phyloP scores from a whole-genome alignment of 2,329 filamentous ascomycete genomes.

The Fusarium bulbicola region DNA sequence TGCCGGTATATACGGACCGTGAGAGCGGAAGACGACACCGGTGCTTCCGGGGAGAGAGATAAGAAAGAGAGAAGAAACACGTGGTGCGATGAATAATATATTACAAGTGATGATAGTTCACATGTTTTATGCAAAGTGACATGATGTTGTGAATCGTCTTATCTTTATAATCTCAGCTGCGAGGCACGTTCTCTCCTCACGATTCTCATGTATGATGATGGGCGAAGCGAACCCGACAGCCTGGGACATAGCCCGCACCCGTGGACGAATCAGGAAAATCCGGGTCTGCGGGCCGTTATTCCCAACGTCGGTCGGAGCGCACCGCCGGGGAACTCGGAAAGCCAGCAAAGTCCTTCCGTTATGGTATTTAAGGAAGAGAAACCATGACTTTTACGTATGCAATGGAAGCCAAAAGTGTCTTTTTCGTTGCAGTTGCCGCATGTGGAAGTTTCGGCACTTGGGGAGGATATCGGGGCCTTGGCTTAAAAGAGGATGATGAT shows the following conservation, averaged over 20 bases:
- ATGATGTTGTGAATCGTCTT: not conserved
- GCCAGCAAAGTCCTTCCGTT: not conserved
- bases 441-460: slow-evolving; percentile 21
- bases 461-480: not conserved
- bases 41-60: not conserved
- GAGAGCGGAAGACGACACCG: slow-evolving; percentile 27
- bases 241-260: not conserved
- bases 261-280: slow-evolving; percentile 8
- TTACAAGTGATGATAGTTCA: not conserved
- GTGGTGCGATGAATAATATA: not conserved
- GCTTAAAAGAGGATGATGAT: slow-evolving; percentile 4
- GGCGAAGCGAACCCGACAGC: slow-evolving; percentile 17
- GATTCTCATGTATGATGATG: not conserved
- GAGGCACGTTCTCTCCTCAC: not conserved
- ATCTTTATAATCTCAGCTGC: slow-evolving; percentile 11
- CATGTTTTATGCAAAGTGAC: not conserved
- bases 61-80: not conserved
- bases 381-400: not conserved
- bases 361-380: not conserved
- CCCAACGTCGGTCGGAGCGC: slow-evolving; percentile 26
- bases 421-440: slow-evolving; percentile 18
- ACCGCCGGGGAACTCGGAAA: slow-evolving; percentile 21
- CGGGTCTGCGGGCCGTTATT: slow-evolving; percentile 36
- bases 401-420: not conserved
- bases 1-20: slow-evolving; percentile 40